Evolutionary conservation across 352 stramenopile genomes (phyloP), one percentile per base, ranked within the genome.

Genomic region (Pythium folliculosum): DNA sequence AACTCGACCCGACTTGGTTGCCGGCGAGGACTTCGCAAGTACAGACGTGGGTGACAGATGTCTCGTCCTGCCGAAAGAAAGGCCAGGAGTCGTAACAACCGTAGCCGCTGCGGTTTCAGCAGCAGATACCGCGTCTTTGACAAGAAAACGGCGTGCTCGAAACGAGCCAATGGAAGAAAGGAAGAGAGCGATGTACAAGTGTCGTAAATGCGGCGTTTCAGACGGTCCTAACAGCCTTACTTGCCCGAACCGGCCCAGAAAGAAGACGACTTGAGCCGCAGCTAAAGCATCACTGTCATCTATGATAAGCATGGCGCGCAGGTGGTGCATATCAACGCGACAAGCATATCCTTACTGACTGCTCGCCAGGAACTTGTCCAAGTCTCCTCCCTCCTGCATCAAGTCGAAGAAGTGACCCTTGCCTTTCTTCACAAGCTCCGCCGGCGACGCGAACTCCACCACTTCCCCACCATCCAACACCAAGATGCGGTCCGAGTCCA

Each of bases 391-490:
- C 62, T 86, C 78, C 1, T 47, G 61, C 65, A 79, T 75, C 25
- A 86, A 50, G n/a, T 80, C 72, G 53, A 72, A 84, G 54, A 86
- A 83, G 30, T 78, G 77, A 4, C 74, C 78, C 7, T 63, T 45
- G n/a, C 72, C 67, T 40, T 69, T 65, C 22, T 43, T 54, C 8
- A 81, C 49, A 19, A 99, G 64, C 25, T 91, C 75, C 5, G 49
- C 19, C 1, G 94, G 94, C 14, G 85, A 65, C 13, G 81, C 95
- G 61, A 91, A 95, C 65, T 98, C 90, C 7, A 82, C 90, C 6
- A 89, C 70, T 22, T 60, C 54, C 6, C 94, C 95, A n/a, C 82
- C 54, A 61, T 96, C 93, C n/a, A 32, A 5, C 27, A 32, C 27
- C 27, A 32, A 32, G 27, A 32, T 47, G 44, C 57, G 57, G 40